Conservation (phyloP, 345 rosid species). For the Lumnitzera racemosa region DNA sequence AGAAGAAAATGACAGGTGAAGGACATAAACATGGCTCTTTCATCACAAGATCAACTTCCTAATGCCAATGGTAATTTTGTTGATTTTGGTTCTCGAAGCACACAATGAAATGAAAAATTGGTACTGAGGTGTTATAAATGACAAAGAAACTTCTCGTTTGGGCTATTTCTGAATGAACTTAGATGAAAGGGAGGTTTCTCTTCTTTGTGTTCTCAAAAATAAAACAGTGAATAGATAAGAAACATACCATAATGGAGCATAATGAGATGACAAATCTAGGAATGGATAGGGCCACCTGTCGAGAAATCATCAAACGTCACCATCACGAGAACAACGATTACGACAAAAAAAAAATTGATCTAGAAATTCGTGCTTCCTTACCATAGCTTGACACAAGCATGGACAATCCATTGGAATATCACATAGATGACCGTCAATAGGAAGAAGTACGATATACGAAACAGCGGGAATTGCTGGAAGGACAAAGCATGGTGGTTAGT, state of each 20-base stretch:
- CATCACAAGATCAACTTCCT: too few species aligned
- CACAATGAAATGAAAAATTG: not conserved
- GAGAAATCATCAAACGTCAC: slow-evolving; percentile 2
- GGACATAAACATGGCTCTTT: too few species aligned
- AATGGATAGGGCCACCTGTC: slow-evolving; percentile 99
- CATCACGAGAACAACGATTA: not conserved
- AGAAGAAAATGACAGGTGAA: too few species aligned
- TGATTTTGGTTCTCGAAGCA: not conserved
- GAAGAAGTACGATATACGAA: slow-evolving; percentile 87
- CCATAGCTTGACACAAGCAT: slow-evolving; percentile 65
- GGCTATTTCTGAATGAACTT: not conserved
- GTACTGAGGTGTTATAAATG: too few species aligned
- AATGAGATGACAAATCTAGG: slow-evolving; percentile 77
- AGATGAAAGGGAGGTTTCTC: not conserved
- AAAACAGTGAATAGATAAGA: not conserved
- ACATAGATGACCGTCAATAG: slow-evolving; percentile 77
- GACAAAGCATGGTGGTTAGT: not conserved
- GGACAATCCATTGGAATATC: slow-evolving; percentile 78
- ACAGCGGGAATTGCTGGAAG: slow-evolving; percentile 78
- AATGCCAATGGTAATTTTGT: too few species aligned
- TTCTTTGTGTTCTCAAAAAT: not conserved
- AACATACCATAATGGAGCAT: slow-evolving; percentile 78
- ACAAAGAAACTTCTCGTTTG: not conserved
- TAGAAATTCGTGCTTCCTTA: slow-evolving; percentile 14
- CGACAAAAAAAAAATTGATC: not conserved